Percentiles rank a stretch among this genome's conserved stretches.
phyloP scores from a whole-genome alignment of 1,284 basidiomycete species.

The Coniferiporia weirii region DNA sequence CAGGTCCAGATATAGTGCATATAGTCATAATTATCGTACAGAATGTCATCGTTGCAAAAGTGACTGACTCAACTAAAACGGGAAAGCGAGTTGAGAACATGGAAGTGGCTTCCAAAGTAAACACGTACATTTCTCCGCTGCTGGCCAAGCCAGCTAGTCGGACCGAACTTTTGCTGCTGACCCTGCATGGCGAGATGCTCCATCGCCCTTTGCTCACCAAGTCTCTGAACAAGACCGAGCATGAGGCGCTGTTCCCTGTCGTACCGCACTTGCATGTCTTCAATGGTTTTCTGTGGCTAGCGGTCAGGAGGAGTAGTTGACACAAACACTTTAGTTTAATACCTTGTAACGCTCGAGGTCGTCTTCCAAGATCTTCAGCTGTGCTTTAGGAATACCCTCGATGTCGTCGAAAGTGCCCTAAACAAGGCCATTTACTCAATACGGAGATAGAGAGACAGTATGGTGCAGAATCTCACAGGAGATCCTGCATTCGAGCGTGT shows the following conservation, averaged over 20 bases:
- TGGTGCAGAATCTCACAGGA: conserved; percentile 17
- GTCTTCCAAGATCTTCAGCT: conserved; percentile 67
- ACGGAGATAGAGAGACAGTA: not conserved
- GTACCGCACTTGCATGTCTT: conserved; percentile 58
- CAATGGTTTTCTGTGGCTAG: conserved; percentile 41
- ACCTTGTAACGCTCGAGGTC: conserved; percentile 64
- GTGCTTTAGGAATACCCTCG: conserved; percentile 60
- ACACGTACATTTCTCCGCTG: conserved; percentile 47
- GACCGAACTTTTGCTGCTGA: conserved; percentile 37
- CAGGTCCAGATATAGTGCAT: conserved; percentile 9
- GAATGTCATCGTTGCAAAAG: conserved; percentile 6
- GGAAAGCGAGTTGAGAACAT: not conserved
- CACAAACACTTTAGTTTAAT: conserved; percentile 15
- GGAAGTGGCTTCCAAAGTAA: not conserved
- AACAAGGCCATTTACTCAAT: conserved; percentile 20
- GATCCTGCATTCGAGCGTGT: conserved; percentile 15
- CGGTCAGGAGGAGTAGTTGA: conserved; percentile 11
- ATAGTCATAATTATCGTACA: conserved; percentile 14
- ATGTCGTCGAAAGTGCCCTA: conserved; percentile 66
- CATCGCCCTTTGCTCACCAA: conserved; percentile 61
- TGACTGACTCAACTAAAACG: conserved; percentile 1
- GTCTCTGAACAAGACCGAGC: conserved; percentile 66
- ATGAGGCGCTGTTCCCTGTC: conserved; percentile 76
- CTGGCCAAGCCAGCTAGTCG: conserved; percentile 55
- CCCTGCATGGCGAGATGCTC: conserved; percentile 39